phyloP scores from a whole-genome alignment of 2,329 filamentous ascomycete genomes.

The Cytospora piceae region DNA sequence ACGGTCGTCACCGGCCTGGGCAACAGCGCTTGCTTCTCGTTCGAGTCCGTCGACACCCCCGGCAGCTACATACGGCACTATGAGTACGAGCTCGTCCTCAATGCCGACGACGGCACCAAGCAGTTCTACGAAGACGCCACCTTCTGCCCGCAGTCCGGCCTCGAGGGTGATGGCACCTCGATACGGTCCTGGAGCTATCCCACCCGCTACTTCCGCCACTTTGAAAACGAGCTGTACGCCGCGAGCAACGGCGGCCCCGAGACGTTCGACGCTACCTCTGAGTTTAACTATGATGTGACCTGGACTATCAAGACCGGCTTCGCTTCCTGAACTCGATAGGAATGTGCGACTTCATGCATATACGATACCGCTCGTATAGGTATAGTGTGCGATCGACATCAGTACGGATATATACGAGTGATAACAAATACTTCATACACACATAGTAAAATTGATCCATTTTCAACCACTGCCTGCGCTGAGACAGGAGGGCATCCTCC shows the following conservation, averaged over 20 bases:
- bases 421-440: neutral
- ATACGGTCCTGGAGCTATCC: slow-evolving; percentile 64
- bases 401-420: neutral
- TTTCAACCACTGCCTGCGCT: neutral
- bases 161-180: slow-evolving; percentile 55
- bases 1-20: slow-evolving; percentile 58
- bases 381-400: neutral
- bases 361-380: neutral
- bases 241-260: slow-evolving; percentile 62
- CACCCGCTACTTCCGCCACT: slow-evolving; percentile 60
- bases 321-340: slow-evolving; percentile 39
- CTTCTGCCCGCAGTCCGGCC: slow-evolving; percentile 59
- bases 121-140: slow-evolving; percentile 64
- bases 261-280: slow-evolving; percentile 51
- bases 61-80: slow-evolving; percentile 63
- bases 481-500: neutral
- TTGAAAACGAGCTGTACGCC: slow-evolving; percentile 46
- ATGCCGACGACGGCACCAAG: slow-evolving; percentile 58
- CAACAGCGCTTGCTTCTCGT: slow-evolving; percentile 61
- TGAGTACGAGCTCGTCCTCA: slow-evolving; percentile 54
- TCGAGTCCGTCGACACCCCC: slow-evolving; percentile 61
- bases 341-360: neutral
- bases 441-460: neutral
- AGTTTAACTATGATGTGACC: slow-evolving; percentile 59
- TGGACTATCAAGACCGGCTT: slow-evolving; percentile 52